Percentiles rank a stretch among this genome's conserved stretches.
Evolutionary conservation across 257 asterid genomes (phyloP).

Genomic region (Solanum commersonii): DNA sequence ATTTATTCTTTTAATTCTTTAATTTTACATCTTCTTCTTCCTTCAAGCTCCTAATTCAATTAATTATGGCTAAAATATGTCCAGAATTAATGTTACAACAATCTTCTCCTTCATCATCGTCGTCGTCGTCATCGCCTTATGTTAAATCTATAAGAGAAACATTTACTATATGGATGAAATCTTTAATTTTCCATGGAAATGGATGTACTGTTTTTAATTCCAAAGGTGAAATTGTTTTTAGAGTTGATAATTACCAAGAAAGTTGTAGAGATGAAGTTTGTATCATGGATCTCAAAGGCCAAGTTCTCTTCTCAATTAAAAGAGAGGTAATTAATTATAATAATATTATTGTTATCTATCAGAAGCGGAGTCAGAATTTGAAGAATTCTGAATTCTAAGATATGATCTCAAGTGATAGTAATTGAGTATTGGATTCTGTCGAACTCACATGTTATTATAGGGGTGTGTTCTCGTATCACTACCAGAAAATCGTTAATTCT

Average conservation of each 20-base stretch:
- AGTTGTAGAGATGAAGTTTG: constrained; percentile 39
- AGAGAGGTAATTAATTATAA: constrained; percentile 41
- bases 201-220: constrained; percentile 72
- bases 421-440: neutral
- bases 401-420: neutral
- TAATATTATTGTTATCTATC: neutral
- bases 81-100: constrained; percentile 18
- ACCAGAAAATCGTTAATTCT: neutral
- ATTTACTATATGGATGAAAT: constrained; percentile 77
- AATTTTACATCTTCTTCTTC: neutral
- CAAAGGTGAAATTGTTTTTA: constrained; percentile 47
- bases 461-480: neutral
- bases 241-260: constrained; percentile 72
- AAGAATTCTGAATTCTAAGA: neutral
- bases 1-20: neutral
- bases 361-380: neutral
- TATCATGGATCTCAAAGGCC: constrained; percentile 63
- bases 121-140: neutral
- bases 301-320: constrained; percentile 45
- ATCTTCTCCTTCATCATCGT: neutral
- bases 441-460: neutral
- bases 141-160: constrained; percentile 28
- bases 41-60: neutral
- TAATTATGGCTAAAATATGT: constrained; percentile 48
- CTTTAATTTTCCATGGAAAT: constrained; percentile 63